Base-by-base conservation (phyloP, 352 stramenopile species). In the Pythium sp. region DNA sequence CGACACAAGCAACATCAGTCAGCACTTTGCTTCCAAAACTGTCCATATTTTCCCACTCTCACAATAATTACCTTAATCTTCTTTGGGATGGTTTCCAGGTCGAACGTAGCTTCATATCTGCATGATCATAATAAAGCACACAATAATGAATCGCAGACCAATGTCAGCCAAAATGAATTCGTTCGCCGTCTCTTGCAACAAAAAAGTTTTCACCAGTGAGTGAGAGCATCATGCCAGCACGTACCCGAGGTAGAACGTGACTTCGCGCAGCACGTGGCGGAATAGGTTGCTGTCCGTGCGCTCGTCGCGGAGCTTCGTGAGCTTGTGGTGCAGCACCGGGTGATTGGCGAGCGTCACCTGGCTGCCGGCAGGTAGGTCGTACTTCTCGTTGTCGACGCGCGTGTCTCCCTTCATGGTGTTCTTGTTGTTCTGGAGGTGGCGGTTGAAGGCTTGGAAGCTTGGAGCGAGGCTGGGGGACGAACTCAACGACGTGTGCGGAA, bases 201-300 rank as follows among this genome's bases (percentile, higher is more conserved):
- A 46, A 12, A 46, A 46, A 12, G 14, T 12, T 26, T 24, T 43
- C 55, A 18, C 32, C 36, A 61, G 6, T 36, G 28, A 61, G 14
- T 14, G 28, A 12, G 18, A 60, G 15, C 15, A 57, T 71, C n/a
- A 8, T 38, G 7, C 20, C 28, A 30, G n/a, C 7, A 89, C 94
- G 69, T 89, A 99, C 73, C 95, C 97, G 22, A 99, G 79, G 72
- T 99, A 99, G 70, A 98, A 99, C 32, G 97, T 99, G 55, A 99
- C 90, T 85, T 99, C 97, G 54, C 95, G 91, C 61, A 99, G 80
- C n/a, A 98, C 76, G 62, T 95, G 78, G 65, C 97, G 95, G 74
- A 99, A 99, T 15, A 98, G 81, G 51, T 85, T 91, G 63, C 93
- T 93, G 55, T 90, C 83, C 0, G 97, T 99, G 70, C 87, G 84